Percentiles rank a stretch among this genome's conserved stretches.
These are phyloP conservation scores for Candida quercuum DNA, from an alignment of 805 yeast species.

Conservation along the genomic window DNA sequence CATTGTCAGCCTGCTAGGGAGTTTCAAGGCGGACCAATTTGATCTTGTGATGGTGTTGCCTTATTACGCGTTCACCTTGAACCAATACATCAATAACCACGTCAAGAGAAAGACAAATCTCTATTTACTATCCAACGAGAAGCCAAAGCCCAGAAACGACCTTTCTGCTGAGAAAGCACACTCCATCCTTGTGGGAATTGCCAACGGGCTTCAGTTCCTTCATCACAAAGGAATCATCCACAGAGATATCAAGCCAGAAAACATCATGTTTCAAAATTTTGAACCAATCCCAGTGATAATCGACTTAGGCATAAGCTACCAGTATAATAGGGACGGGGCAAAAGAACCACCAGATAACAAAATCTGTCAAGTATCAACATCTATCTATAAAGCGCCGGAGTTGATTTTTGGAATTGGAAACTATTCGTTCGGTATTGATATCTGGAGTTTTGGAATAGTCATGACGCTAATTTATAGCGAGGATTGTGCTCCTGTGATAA, in stretches of 20 bases:
- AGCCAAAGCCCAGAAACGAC: constrained; percentile 7
- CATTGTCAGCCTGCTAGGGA: constrained; percentile 20
- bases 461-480: constrained; percentile 45
- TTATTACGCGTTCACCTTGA: constrained; percentile 30
- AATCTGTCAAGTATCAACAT: constrained; percentile 56
- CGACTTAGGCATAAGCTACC: constrained; percentile 36
- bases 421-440: constrained; percentile 54
- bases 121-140: constrained; percentile 18
- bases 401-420: constrained; percentile 52
- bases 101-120: constrained; percentile 29
- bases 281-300: constrained; percentile 29
- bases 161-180: constrained; percentile 11
- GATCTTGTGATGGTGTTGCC: constrained; percentile 41
- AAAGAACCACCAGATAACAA: constrained; percentile 38
- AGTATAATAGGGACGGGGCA: constrained; percentile 53
- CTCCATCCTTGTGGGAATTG: constrained; percentile 31
- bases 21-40: constrained; percentile 20
- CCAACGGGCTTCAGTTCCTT: constrained; percentile 50
- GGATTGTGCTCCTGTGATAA: constrained; percentile 33
- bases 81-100: constrained; percentile 26
- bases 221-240: constrained; percentile 80
- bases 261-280: constrained; percentile 48
- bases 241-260: constrained; percentile 87
- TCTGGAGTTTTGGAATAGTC: constrained; percentile 69
- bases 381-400: constrained; percentile 71